A percentile compares a stretch with the other conserved stretches of the same genome.
Evolutionary conservation across 164 flowering plant genomes (phyloP).

Genomic region (Stephania yunnanensis): DNA sequence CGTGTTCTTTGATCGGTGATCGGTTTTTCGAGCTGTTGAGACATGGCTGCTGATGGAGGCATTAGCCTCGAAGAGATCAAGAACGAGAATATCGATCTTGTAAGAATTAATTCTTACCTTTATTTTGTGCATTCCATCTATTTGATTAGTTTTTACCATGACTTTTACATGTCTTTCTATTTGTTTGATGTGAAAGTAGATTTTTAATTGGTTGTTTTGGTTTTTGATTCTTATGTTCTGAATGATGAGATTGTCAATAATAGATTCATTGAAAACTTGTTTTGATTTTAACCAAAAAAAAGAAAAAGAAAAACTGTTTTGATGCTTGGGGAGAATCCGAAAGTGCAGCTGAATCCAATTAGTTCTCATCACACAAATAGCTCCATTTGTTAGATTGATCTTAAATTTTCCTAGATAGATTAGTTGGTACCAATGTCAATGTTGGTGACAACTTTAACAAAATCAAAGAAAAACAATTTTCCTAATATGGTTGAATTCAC

Average conservation of each 20-base stretch:
- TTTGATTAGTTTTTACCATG: neutral
- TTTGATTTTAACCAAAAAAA: too few species aligned
- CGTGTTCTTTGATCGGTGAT: neutral
- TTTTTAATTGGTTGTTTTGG: too few species aligned
- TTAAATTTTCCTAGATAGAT: neutral
- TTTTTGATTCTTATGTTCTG: neutral
- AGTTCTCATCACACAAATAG: neutral
- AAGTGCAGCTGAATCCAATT: too few species aligned
- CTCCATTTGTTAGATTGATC: neutral
- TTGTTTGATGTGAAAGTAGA: neutral
- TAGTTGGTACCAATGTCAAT: too few species aligned
- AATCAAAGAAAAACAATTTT: neutral
- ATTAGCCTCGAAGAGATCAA: conserved; percentile 14
- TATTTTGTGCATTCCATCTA: conserved; percentile 6
- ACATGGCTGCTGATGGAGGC: neutral
- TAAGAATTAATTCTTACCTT: neutral
- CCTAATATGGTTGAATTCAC: too few species aligned
- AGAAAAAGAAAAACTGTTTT: too few species aligned
- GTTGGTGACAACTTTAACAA: too few species aligned
- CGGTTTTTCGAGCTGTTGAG: neutral
- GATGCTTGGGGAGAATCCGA: too few species aligned
- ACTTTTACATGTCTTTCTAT: neutral
- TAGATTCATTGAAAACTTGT: neutral
- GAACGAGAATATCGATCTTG: conserved; percentile 15
- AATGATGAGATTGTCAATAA: neutral